Conservation (phyloP, 2,329 filamentous ascomycete genomes). For the Curvularia eragrostidis region DNA sequence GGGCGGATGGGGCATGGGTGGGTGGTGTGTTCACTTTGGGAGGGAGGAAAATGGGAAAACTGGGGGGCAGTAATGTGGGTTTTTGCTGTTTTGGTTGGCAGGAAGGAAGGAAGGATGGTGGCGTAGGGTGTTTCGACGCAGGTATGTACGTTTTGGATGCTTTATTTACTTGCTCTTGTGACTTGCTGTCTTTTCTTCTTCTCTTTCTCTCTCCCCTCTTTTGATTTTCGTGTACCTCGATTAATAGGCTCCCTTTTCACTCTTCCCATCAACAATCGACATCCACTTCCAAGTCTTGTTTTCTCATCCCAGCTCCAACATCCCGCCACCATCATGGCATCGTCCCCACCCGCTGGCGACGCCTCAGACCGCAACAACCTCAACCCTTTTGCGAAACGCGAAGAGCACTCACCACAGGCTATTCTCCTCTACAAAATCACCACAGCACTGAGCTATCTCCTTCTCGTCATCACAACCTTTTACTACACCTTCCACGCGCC, state of each 20-base stretch:
- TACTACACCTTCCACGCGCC: conserved; percentile 75
- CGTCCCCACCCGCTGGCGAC: not conserved
- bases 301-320: not conserved
- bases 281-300: not conserved
- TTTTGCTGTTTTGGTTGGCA: not conserved
- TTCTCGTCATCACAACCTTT: conserved; percentile 73
- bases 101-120: not conserved
- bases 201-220: conserved; percentile 1
- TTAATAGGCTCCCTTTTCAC: too few relatives aligned
- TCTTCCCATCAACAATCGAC: not conserved
- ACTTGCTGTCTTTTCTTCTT: not conserved
- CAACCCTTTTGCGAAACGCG: conserved; percentile 78
- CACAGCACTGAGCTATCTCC: conserved; percentile 74
- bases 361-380: conserved; percentile 53
- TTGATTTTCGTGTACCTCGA: not conserved
- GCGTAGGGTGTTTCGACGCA: not conserved
- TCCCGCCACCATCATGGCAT: conserved; percentile 3
- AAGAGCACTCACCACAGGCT: conserved; percentile 66
- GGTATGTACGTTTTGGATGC: not conserved
- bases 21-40: not conserved
- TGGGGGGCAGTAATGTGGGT: not conserved
- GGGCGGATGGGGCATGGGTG: not conserved
- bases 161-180: not conserved
- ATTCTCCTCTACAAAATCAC: conserved; percentile 78
- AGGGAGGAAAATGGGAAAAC: not conserved